These are phyloP conservation scores for Alectoria sarmentosa DNA, from an alignment of 495 filamentous ascomycete species.

Conservation along the genomic window DNA sequence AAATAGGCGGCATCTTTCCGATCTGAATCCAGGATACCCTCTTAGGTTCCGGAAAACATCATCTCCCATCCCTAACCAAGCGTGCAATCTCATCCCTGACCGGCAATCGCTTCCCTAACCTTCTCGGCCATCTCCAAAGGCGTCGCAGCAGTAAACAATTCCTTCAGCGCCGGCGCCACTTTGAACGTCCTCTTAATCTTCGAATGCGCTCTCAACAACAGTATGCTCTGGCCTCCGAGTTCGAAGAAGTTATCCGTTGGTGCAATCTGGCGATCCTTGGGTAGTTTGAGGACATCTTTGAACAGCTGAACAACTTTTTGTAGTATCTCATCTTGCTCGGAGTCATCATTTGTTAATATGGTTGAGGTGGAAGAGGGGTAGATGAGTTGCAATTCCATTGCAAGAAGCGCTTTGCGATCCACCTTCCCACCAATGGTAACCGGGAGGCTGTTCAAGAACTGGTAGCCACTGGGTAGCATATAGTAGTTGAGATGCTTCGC, in stretches of 20 bases:
- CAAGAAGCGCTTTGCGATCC: conserved; percentile 26
- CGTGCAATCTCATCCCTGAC: neutral
- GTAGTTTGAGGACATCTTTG: conserved; percentile 24
- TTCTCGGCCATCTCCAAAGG: conserved; percentile 18
- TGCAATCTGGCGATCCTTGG: conserved; percentile 17
- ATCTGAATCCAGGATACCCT: neutral
- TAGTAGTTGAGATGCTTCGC: conserved; percentile 27
- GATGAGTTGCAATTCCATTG: conserved; percentile 19
- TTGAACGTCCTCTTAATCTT: conserved; percentile 26
- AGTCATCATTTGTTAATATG: neutral
- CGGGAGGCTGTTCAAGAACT: conserved; percentile 27
- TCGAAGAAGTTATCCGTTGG: conserved; percentile 30
- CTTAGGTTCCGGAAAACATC: neutral
- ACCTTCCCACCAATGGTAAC: conserved; percentile 30
- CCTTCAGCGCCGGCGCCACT: conserved; percentile 22
- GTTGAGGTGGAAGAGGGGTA: conserved; percentile 18
- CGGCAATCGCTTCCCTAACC: conserved; percentile 2
- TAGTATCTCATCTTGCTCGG: conserved; percentile 15
- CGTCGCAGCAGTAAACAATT: conserved; percentile 25
- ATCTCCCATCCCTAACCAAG: neutral
- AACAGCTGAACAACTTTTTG: conserved; percentile 21
- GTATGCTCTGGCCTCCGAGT: conserved; percentile 28
- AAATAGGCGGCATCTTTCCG: too few relatives aligned
- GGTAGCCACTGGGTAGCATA: conserved; percentile 31
- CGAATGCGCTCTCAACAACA: conserved; percentile 28